Base-by-base conservation (phyloP, 2,329 filamentous ascomycete genomes). In the Chrysoporthe cubensis region DNA sequence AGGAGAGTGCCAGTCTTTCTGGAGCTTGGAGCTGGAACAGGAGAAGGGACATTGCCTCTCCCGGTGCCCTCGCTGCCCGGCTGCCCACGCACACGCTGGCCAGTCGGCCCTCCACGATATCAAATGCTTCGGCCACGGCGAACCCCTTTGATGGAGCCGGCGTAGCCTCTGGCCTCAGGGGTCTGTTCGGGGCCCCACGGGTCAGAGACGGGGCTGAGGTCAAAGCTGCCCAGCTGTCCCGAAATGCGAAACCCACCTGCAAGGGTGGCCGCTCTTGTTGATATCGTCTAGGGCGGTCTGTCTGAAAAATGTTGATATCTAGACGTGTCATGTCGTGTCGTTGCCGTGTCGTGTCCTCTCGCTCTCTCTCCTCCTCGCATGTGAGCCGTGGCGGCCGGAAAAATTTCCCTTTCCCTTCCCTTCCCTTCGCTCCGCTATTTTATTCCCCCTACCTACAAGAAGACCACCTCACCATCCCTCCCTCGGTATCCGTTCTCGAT, bases 221-320 rank as follows among this genome's bases (percentile, higher is more conserved):
- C 59, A 52, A 48, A 61, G 21, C 37, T 40, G 37, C 21, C 44
- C 40, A 32, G 58, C 40, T 43, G 58, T 43, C 58, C 50, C 11
- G n/a, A 32, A 54, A 32, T 61, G 26, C 58, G 58, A 61, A 61
- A 61, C 58, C 42, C 58, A 43, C 42, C 42, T 58, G 64, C 67
- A 69, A 57, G 67, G 67, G 58, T 69, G 67, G 58, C 67, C 42
- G 4, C 13, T 34, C 64, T 64, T 69, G 67, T 69, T 69, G 67
- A 69, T 69, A 69, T 69, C 67, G 65, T 37, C 61, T 64, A 48
- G 64, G 64, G 65, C 64, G 60, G 67, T 69, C 67, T 59, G 59
- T 62, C 64, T 37, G 52, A 64, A 64, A 69, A 64, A 40, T 69
- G 67, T 69, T 69, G 67, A 69, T 67, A 69, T 69, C 67, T 65